Percentiles rank a stretch among this genome's conserved stretches.
Conservation (phyloP, 2,329 filamentous ascomycete genomes). For the Coccinonectria pachysandricola region DNA sequence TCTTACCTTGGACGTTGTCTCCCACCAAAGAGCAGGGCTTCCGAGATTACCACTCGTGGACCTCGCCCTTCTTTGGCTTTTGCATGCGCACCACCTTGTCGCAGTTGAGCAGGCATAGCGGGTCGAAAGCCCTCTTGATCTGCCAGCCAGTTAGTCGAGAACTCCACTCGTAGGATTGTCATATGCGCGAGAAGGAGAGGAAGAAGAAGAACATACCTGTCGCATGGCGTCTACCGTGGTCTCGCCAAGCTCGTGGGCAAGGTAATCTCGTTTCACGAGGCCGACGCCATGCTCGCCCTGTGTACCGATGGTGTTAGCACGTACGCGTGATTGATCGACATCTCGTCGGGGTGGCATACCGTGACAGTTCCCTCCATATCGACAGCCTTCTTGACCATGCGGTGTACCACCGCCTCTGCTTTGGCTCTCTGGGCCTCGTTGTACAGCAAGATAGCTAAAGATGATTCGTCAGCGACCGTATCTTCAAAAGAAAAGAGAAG, state of each 20-base stretch:
- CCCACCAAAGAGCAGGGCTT: no score
- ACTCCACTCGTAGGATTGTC: background rate
- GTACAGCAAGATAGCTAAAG: conserved; percentile 48
- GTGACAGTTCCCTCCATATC: conserved; percentile 80
- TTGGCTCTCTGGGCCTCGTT: conserved; percentile 56
- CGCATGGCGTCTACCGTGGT: conserved; percentile 73
- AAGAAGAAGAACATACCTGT: conserved; percentile 42
- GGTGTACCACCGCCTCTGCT: conserved; percentile 63
- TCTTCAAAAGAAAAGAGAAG: no score
- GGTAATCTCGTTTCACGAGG: conserved; percentile 74
- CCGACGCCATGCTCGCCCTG: conserved; percentile 76
- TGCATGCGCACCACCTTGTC: conserved; percentile 59
- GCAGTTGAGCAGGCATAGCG: conserved; percentile 57
- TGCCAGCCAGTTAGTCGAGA: conserved; percentile 21
- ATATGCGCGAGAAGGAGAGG: background rate
- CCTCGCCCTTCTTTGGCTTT: conserved; percentile 31
- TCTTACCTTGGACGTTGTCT: background rate
- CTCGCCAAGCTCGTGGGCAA: conserved; percentile 66
- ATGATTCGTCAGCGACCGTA: background rate
- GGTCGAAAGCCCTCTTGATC: conserved; percentile 75
- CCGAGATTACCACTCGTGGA: conserved; percentile 37
- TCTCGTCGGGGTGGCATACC: conserved; percentile 31
- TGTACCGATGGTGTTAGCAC: background rate
- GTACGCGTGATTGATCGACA: background rate
- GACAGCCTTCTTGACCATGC: conserved; percentile 78